Conservation (phyloP, 2,329 filamentous ascomycete genomes). For the Pseudocercospora fuligena region DNA sequence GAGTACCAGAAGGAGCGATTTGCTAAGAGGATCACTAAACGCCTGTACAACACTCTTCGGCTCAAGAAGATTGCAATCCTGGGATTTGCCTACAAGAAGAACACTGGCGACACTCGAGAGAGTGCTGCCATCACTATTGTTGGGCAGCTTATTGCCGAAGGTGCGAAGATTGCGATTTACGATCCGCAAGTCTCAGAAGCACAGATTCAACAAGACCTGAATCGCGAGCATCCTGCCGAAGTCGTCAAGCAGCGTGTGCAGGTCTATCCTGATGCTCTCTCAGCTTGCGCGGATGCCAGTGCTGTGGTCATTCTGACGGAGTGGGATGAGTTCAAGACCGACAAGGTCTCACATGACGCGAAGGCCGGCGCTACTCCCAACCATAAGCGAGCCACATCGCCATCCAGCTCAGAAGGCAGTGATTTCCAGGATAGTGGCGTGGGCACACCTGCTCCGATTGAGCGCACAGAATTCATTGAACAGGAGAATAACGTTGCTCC, state of each 20-base stretch:
- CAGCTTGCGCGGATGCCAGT: conserved; percentile 41
- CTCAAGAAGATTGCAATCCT: conserved; percentile 74
- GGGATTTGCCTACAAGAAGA: conserved; percentile 80
- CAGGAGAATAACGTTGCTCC: conserved; percentile 12
- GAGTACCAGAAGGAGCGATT: conserved; percentile 75
- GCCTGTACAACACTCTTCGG: conserved; percentile 69
- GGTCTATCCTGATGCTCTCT: conserved; percentile 38
- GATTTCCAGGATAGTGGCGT: conserved; percentile 29
- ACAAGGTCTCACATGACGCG: conserved; percentile 23
- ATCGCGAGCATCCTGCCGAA: conserved; percentile 30
- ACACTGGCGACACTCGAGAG: conserved; percentile 76
- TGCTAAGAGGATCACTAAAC: conserved; percentile 66
- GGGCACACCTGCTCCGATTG: conserved; percentile 23
- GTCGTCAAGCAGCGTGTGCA: conserved; percentile 37
- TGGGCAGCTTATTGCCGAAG: conserved; percentile 67
- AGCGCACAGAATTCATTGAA: conserved; percentile 16
- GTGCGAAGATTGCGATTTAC: conserved; percentile 67
- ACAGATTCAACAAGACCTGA: conserved; percentile 42
- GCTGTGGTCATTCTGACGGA: conserved; percentile 44
- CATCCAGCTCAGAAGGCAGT: conserved; percentile 24
- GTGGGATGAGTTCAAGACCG: conserved; percentile 44
- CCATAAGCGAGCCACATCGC: conserved; percentile 7
- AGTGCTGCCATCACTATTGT: conserved; percentile 72
- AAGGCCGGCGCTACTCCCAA: neutral
- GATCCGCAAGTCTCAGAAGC: conserved; percentile 58